Conservation (phyloP, 2,329 filamentous ascomycete genomes). For the Pseudonectria buxi region DNA sequence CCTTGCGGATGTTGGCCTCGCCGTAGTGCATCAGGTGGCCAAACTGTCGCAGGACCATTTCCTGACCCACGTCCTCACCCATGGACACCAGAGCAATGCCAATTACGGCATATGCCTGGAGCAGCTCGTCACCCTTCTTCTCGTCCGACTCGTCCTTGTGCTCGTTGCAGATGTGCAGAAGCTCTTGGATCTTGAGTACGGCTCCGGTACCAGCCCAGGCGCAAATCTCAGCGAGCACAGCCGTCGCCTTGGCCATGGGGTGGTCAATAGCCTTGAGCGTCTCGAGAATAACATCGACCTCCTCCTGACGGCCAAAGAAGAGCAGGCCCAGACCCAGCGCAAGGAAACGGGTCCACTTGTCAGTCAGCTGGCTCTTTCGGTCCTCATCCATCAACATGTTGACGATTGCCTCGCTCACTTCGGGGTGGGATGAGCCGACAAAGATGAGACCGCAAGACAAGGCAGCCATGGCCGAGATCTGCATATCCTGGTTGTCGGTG, state of each 20-base stretch:
- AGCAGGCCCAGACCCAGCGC: slow-evolving; percentile 86
- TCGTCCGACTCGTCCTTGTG: slow-evolving; percentile 91
- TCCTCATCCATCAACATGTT: slow-evolving; percentile 92
- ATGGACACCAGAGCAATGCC: slow-evolving; percentile 92
- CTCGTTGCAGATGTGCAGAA: slow-evolving; percentile 97
- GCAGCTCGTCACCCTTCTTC: slow-evolving; percentile 89
- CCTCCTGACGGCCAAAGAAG: slow-evolving; percentile 94
- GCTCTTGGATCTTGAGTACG: slow-evolving; percentile 92
- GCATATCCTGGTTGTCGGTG: slow-evolving; percentile 81
- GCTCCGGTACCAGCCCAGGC: slow-evolving; percentile 97
- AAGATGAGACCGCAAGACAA: slow-evolving; percentile 85
- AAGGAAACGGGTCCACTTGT: slow-evolving; percentile 98
- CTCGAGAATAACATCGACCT: slow-evolving; percentile 96
- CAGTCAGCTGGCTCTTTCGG: slow-evolving; percentile 79
- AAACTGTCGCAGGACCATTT: slow-evolving; percentile 97
- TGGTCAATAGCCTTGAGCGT: slow-evolving; percentile 96
- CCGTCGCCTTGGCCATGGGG: slow-evolving; percentile 93
- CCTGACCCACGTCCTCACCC: slow-evolving; percentile 97
- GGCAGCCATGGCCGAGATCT: slow-evolving; percentile 92
- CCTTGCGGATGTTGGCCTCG: slow-evolving; percentile 92
- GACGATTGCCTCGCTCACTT: slow-evolving; percentile 87
- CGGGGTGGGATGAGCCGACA: slow-evolving; percentile 84
- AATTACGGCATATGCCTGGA: slow-evolving; percentile 92
- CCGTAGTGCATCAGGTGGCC: slow-evolving; percentile 99
- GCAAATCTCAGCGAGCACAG: slow-evolving; percentile 90